Evolutionary conservation across 768 basidiomycete genomes (phyloP).

Genomic region (Sporobolomyces phaffii): DNA sequence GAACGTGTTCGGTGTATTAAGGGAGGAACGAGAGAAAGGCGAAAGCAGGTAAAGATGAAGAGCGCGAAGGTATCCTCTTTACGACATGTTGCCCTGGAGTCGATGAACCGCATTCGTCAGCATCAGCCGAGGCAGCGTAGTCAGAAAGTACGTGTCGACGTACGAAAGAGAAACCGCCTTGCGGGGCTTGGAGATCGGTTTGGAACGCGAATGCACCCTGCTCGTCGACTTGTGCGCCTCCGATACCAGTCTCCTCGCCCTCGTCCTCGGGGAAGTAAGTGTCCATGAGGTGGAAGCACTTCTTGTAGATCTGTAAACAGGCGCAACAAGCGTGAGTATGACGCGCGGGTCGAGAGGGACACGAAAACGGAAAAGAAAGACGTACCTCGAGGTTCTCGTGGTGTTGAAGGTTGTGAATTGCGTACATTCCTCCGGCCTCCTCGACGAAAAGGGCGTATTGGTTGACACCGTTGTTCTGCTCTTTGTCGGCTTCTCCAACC

Average conservation of each 20-base stretch:
- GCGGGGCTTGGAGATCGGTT: conserved; percentile 75
- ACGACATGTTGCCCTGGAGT: conserved; percentile 13
- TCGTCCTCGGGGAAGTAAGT: conserved; percentile 59
- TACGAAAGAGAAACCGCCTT: conserved; percentile 91
- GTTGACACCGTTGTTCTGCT: conserved; percentile 71
- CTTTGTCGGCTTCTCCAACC: conserved; percentile 91
- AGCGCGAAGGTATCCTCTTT: neutral
- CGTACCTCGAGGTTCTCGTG: conserved; percentile 84
- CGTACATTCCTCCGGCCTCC: conserved; percentile 97
- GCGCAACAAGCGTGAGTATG: neutral
- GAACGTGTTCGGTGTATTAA: neutral
- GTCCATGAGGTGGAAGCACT: conserved; percentile 79
- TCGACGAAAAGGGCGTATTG: conserved; percentile 91
- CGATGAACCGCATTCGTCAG: neutral
- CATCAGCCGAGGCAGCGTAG: too few species aligned
- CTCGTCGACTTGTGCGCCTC: conserved; percentile 58
- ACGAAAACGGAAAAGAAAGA: too few species aligned
- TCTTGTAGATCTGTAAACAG: conserved; percentile 78
- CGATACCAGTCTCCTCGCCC: conserved; percentile 75
- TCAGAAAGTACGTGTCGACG: neutral
- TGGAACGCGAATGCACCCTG: conserved; percentile 62
- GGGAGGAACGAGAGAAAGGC: neutral
- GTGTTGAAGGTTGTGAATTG: conserved; percentile 97
- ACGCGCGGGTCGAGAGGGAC: neutral
- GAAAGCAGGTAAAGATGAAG: neutral